phyloP scores from a whole-genome alignment of 441 rosid genomes.

The Pelargonium fulgidum region DNA sequence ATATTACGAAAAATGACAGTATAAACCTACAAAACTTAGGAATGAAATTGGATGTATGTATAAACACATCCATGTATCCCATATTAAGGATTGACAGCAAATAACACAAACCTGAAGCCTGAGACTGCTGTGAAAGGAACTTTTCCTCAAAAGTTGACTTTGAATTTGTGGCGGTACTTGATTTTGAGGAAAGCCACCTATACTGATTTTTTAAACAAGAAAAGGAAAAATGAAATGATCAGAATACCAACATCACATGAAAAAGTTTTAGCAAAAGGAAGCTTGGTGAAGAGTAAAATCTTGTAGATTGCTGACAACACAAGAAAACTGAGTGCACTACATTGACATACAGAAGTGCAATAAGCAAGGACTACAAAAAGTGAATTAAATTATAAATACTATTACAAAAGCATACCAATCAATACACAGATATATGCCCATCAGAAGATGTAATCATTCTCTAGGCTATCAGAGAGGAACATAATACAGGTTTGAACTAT shows the following conservation, averaged over 20 bases:
- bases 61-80: neutral
- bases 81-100: conserved; percentile 6
- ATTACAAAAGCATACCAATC: neutral
- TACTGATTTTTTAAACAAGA: conserved; percentile 55
- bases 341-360: neutral
- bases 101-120: conserved; percentile 74
- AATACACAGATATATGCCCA: neutral
- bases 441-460: neutral
- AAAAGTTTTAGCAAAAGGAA: neutral
- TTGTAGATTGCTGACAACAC: no score
- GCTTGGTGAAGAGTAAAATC: no score
- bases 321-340: neutral
- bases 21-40: neutral
- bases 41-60: neutral
- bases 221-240: conserved; percentile 24
- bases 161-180: conserved; percentile 46
- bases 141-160: conserved; percentile 94
- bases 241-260: conserved; percentile 13
- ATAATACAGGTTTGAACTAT: no score
- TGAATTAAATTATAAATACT: neutral
- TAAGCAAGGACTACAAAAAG: neutral
- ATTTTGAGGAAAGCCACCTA: conserved; percentile 98
- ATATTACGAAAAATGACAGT: neutral
- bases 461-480: no score
- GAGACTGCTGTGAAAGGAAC: conserved; percentile 87